These are phyloP conservation scores for Phoma sp. DNA, from an alignment of 2,329 filamentous ascomycete genomes.

Conservation along the genomic window DNA sequence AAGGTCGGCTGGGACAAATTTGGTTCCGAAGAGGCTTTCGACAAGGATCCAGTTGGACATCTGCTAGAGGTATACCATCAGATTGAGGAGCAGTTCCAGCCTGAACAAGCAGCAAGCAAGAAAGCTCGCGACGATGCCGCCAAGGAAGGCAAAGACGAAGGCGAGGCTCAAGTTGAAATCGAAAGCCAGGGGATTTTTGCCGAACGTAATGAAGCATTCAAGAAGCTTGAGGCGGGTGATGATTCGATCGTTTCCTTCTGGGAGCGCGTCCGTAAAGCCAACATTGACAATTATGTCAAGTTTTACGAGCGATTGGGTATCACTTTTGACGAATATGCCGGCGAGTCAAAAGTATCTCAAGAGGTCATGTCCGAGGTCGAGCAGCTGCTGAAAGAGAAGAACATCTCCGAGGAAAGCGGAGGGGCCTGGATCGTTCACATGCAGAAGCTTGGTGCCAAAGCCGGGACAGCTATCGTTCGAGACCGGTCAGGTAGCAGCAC, in stretches of 20 bases:
- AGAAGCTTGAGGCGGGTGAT: constrained; percentile 73
- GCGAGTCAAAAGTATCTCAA: constrained; percentile 74
- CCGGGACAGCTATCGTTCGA: constrained; percentile 73
- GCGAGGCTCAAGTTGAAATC: constrained; percentile 34
- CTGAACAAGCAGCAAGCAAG: constrained; percentile 63
- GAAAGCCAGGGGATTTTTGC: constrained; percentile 41
- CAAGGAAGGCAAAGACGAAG: constrained; percentile 58
- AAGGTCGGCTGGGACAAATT: constrained; percentile 71
- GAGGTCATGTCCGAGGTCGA: constrained; percentile 70
- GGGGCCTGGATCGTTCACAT: constrained; percentile 77
- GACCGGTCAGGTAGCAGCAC: constrained; percentile 77
- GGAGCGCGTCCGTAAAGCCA: constrained; percentile 70
- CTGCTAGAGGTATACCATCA: constrained; percentile 73
- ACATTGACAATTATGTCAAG: constrained; percentile 69
- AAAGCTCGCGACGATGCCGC: constrained; percentile 57
- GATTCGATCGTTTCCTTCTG: constrained; percentile 65
- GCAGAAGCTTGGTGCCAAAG: constrained; percentile 70
- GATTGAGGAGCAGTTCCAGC: constrained; percentile 65
- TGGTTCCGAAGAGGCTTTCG: constrained; percentile 68
- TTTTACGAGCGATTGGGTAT: constrained; percentile 76
- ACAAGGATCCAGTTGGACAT: constrained; percentile 71
- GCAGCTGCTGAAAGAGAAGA: constrained; percentile 66
- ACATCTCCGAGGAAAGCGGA: constrained; percentile 71
- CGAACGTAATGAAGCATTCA: constrained; percentile 63
- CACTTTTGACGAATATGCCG: constrained; percentile 72